A percentile compares a stretch with the other conserved stretches of the same genome.
These are phyloP conservation scores for Arctium lappa DNA, from an alignment of 129 eudicot genomes.

Conservation along the genomic window DNA sequence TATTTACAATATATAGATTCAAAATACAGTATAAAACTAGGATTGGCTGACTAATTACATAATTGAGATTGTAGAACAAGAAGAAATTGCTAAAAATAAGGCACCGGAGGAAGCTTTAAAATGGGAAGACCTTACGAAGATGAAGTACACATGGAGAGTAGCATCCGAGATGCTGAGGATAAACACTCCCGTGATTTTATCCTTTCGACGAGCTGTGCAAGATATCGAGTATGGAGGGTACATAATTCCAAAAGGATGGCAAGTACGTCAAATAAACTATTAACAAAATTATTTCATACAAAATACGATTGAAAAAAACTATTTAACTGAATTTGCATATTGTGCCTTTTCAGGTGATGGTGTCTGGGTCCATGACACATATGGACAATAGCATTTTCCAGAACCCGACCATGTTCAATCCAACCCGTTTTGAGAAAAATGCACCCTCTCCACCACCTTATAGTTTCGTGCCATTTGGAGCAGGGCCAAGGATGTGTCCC, in stretches of 20 bases:
- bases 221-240: slow-evolving; percentile 41
- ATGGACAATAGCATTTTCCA: slow-evolving; percentile 47
- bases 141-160: slow-evolving; percentile 50
- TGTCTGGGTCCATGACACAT: slow-evolving; percentile 46
- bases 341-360: slow-evolving; percentile 37
- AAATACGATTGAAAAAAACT: neutral
- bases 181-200: slow-evolving; percentile 26
- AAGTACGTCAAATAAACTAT: slow-evolving; percentile 25
- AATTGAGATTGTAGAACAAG: neutral
- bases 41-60: neutral
- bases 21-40: neutral
- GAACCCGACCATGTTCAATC: slow-evolving; percentile 50
- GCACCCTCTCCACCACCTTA: slow-evolving; percentile 50
- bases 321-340: neutral
- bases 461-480: slow-evolving; percentile 57
- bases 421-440: slow-evolving; percentile 44
- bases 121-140: slow-evolving; percentile 45
- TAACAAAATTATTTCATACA: neutral
- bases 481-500: slow-evolving; percentile 59
- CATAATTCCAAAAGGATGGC: slow-evolving; percentile 59
- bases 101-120: slow-evolving; percentile 26
- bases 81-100: neutral
- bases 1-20: too few species aligned
- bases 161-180: slow-evolving; percentile 40
- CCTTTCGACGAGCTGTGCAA: slow-evolving; percentile 29